Evolutionary conservation across 352 stramenopile genomes (phyloP), one percentile per base, ranked within the genome.

Genomic region (Globisporangium cystogenes): DNA sequence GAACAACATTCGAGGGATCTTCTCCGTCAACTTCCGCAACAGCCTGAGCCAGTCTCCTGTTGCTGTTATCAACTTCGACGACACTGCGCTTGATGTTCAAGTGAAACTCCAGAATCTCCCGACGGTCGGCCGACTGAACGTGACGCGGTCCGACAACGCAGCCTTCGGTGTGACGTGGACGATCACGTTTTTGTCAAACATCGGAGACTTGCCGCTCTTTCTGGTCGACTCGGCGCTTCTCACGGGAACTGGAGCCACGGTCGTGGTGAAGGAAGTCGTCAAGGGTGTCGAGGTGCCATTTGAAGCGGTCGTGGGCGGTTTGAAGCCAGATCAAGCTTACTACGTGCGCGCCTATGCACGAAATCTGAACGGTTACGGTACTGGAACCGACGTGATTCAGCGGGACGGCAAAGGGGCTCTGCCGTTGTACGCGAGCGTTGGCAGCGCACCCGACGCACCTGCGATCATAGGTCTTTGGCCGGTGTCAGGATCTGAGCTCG

Each of bases 51-150:
- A 81, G 45, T 70, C 70, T 0, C 27, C 49, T 3, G 70, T 70
- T 8, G 79, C 67, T 26, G 60, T 82, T 3, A 71, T 93, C 49
- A 85, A 86, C 55, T 76, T 67, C 53, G 74, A 90, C 41, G 82
- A 93, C 42, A 90, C 77, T 8, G 75, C 77, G 18, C 53, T 52
- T 0, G 82, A 93, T 43, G 67, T 93, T n/a, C 72, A 78, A 39
- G 83, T 78, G 6, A 93, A 90, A 46, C 63, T 93, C 1, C 74
- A 93, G 47, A 80, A 67, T 21, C 24, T 93, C 1, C 64, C 82
- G 26, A 82, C 79, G 0, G 61, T 90, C 24, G 82, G 82, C 2
- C 67, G 67, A 4, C 31, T 90, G 24, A 86, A 86, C 42, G 76
- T 93, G 27, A 83, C 72, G 16, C 72, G 68, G 7, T 55, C 40